Conservation (phyloP, 2,329 filamentous ascomycete genomes). For the Sphaerostilbella broomeana region DNA sequence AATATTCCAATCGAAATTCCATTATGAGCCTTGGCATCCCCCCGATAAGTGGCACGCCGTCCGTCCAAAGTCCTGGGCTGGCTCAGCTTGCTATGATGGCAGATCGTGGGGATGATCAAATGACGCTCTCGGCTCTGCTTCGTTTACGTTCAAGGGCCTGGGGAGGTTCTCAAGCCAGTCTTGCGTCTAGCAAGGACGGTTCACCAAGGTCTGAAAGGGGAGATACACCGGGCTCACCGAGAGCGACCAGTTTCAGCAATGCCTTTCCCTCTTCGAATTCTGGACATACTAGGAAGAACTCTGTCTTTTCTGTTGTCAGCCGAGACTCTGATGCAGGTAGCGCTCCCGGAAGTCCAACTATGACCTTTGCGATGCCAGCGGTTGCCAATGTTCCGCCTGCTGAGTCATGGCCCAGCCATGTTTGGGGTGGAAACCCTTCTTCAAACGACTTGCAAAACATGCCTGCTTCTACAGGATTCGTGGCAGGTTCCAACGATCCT, state of each 20-base stretch:
- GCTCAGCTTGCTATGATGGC: constrained; percentile 67
- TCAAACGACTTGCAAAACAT: constrained; percentile 1
- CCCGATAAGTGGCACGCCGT: constrained; percentile 31
- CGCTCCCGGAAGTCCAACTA: constrained; percentile 43
- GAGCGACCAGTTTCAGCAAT: constrained; percentile 15
- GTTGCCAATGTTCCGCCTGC: constrained; percentile 7
- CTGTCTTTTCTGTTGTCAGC: constrained; percentile 42
- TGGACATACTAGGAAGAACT: constrained; percentile 41
- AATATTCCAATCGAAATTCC: constrained; percentile 92
- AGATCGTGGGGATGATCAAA: constrained; percentile 55
- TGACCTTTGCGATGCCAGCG: constrained; percentile 35
- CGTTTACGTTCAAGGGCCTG: constrained; percentile 69
- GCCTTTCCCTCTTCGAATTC: constrained; percentile 16
- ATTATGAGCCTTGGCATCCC: constrained; percentile 62
- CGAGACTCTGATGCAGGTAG: constrained; percentile 43
- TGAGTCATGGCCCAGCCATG: not conserved
- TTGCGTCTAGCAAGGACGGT: constrained; percentile 49
- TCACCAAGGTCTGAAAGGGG: constrained; percentile 45
- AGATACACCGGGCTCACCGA: constrained; percentile 41
- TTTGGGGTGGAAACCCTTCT: not conserved
- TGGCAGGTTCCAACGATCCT: constrained; percentile 2
- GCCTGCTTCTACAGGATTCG: not conserved
- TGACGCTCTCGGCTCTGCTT: constrained; percentile 66
- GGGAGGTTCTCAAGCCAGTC: constrained; percentile 71
- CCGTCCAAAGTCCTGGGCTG: constrained; percentile 62